Evolutionary conservation across 2,329 filamentous ascomycete genomes (phyloP), one percentile per base, ranked within the genome.

Genomic region (Fusarium sp.): DNA sequence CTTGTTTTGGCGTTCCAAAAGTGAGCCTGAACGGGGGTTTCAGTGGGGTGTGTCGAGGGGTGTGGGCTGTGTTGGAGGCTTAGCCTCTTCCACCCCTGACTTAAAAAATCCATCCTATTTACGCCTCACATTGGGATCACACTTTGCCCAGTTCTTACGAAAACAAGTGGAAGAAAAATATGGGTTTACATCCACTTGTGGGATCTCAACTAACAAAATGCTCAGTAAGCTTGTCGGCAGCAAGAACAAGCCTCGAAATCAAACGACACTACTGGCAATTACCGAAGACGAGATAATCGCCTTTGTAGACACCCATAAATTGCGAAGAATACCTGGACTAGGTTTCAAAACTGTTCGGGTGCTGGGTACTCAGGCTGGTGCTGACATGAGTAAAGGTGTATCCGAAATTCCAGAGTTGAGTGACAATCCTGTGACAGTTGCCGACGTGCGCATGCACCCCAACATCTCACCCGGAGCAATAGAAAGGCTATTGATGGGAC

Each of bases 131-230:
- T 83, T 98, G 12, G 95, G 90, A 7, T 96, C 94, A 14, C 94
- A 98, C 81, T 83, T 98, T 35, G 94, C 94, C 8, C 85, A 88
- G 33, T 86, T 95, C 77, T 80, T 98, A 30, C 90, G 95, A 15
- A 83, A 86, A 60, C 88, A 89, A 76, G 84, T 98, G 14, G 92
- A 97, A 76, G 84, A 90, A 48, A 86, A 93, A 48, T 91, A 90
- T 76, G 93, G 94, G 3, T 97, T 95, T 81, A 97, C 94, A 1
- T 92, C 92, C 32, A 95, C 95, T 2, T 94, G 93, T 44, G 95
- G 95, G 7, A 90, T 98, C 26, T 92, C 94, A 5, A 97, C 93
- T 1, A 95, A 92, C 76, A 98, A 98, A 80, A 81, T 95, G 8
- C 85, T 97, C 14, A 90, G 93, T 64, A 98, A 98, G 80, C 86